Conservation (phyloP, 2,329 filamentous ascomycete genomes). For the Cladorrhinum sp. region DNA sequence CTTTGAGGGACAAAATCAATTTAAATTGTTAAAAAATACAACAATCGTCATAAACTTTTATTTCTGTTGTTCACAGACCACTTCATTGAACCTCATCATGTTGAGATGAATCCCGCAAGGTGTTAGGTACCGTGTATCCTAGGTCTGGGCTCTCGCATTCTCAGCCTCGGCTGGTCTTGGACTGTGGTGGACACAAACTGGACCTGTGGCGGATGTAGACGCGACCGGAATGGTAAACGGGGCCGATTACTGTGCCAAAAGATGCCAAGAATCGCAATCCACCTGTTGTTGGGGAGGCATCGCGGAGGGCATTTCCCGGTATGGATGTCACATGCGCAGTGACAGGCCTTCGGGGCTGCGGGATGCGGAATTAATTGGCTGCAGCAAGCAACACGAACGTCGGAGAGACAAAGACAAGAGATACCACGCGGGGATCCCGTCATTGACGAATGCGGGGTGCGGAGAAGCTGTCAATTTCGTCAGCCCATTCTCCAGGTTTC, state of each 20-base stretch:
- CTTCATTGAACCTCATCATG: neutral
- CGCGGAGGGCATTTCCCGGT: conserved; percentile 11
- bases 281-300: conserved; percentile 2
- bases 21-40: neutral
- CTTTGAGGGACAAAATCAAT: neutral
- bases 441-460: conserved; percentile 13
- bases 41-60: neutral
- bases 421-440: conserved; percentile 8
- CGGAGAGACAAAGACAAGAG: conserved; percentile 2
- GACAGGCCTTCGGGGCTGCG: neutral
- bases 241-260: neutral
- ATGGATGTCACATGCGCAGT: conserved; percentile 17
- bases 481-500: neutral
- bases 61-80: neutral
- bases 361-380: neutral
- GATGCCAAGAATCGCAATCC: conserved; percentile 3
- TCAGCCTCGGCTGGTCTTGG: neutral
- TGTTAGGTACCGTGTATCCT: neutral
- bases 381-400: neutral
- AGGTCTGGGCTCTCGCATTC: neutral
- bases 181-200: neutral
- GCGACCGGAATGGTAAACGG: neutral
- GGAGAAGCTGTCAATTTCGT: conserved; percentile 1
- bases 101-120: neutral
- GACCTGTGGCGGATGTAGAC: neutral